Evolutionary conservation across 352 stramenopile genomes (phyloP), one percentile per base, ranked within the genome.

Genomic region (Aphanomyces stellatus): DNA sequence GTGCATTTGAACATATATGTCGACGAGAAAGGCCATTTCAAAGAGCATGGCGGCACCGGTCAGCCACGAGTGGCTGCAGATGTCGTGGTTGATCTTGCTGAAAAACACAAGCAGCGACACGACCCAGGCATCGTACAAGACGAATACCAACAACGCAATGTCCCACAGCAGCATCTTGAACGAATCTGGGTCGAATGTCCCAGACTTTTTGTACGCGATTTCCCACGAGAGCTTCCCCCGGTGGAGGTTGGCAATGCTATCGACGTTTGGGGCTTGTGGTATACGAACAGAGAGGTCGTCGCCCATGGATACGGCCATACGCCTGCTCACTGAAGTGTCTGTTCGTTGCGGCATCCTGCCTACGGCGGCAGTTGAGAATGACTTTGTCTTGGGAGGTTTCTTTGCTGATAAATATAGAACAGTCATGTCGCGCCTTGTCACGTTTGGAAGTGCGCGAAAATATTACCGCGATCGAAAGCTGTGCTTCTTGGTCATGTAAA

Each of bases 151-250:
- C 62, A 83, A 65, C 60, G 87, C 51, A 48, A 87, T 73, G 46
- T 82, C 72, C 71, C 80, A 91, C 5, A 71, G 62, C 35, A 74
- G 67, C 48, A 88, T 85, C 69, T 77, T 74, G 15, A 61, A 65
- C 15, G 78, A 86, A 59, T 73, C 82, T n/a, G 82, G 79, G 53
- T 88, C 80, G 56, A 85, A 87, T 2, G 80, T 59, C 5, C 24
- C 19, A 4, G 10, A 15, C n/a, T 59, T 59, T 4, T 10, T 49
- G 37, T 49, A 46, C 22, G 35, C 19, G 22, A 64, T 28, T 33
- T 51, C 55, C 55, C 55, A 64, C 40, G 35, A 49, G 8, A 33
- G 27, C 55, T 13, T 64, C 24, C 35, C n/a, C 17, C 40, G 35
- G 27, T 31, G 33, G 37, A 64, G 34, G 6, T 41, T 63, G n/a